Evolutionary conservation across 108 stramenopile species (phyloP).

Genomic region (Stephanodiscus triporus): DNA sequence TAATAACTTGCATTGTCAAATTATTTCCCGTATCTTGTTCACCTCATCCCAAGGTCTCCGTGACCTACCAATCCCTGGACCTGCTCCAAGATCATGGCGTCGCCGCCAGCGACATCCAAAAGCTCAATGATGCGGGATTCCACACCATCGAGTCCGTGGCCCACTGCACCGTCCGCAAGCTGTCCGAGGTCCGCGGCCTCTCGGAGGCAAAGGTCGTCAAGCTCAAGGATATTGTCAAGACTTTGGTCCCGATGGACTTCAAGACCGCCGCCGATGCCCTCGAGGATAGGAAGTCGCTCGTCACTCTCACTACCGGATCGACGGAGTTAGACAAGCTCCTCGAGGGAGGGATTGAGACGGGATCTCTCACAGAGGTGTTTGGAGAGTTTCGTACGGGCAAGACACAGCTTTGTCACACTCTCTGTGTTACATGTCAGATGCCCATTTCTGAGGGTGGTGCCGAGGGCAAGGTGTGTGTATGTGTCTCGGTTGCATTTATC

Average conservation of each 20-base stretch:
- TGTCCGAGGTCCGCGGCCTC: conserved; percentile 97
- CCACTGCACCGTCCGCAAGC: conserved; percentile 92
- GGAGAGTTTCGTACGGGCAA: conserved; percentile 97
- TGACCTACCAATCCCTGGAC: conserved; percentile 75
- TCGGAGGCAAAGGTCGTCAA: conserved; percentile 95
- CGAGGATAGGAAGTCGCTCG: conserved; percentile 87
- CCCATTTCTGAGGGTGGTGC: conserved; percentile 97
- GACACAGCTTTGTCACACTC: conserved; percentile 99
- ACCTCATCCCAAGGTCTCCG: conserved; percentile 38
- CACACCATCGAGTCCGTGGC: conserved; percentile 97
- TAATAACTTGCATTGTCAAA: neutral
- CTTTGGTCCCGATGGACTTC: conserved; percentile 97
- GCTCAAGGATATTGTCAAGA: conserved; percentile 94
- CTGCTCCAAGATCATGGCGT: conserved; percentile 95
- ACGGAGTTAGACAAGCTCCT: conserved; percentile 96
- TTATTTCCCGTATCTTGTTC: conserved; percentile 10
- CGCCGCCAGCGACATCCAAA: conserved; percentile 93
- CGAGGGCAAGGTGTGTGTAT: conserved; percentile 73
- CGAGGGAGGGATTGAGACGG: conserved; percentile 99
- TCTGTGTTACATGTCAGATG: conserved; percentile 99
- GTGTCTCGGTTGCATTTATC: neutral
- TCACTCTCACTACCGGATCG: conserved; percentile 94
- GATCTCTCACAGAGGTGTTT: conserved; percentile 98
- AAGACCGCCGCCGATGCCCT: conserved; percentile 94
- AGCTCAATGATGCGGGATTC: conserved; percentile 95